Evolutionary conservation across 129 eudicot species (phyloP).

Genomic region (Helianthus tuberosus): DNA sequence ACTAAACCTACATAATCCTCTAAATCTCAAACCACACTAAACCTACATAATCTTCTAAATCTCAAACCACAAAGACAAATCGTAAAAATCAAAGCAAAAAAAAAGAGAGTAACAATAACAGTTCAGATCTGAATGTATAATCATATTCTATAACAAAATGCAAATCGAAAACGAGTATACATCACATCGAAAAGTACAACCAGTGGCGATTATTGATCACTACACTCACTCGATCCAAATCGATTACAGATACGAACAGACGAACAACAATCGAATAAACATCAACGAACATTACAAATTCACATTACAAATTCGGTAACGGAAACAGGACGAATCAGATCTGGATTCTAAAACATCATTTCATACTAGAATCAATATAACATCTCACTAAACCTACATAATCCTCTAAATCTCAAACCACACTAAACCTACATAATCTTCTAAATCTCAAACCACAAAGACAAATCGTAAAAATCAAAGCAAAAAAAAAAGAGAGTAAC

Average conservation of each 20-base stretch:
- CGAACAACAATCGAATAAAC: conserved; percentile 3
- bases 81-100: neutral
- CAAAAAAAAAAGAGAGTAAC: neutral
- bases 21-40: no score
- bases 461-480: neutral
- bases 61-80: neutral
- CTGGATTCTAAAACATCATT: no score
- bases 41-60: no score
- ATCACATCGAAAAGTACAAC: no score
- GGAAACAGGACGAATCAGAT: conserved; percentile 16
- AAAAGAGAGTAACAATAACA: neutral
- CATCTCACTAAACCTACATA: no score
- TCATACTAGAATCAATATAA: no score
- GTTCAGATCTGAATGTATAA: neutral
- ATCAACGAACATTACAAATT: no score
- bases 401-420: no score
- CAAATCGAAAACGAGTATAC: conserved; percentile 25
- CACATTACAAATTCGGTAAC: conserved; percentile 11
- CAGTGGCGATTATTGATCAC: no score
- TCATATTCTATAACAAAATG: neutral
- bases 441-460: conserved; percentile 7
- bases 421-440: no score
- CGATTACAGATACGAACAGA: neutral
- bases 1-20: neutral
- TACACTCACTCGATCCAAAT: no score